These are phyloP conservation scores for Paulownia fortunei DNA, from an alignment of 257 asterid species.

Conservation along the genomic window DNA sequence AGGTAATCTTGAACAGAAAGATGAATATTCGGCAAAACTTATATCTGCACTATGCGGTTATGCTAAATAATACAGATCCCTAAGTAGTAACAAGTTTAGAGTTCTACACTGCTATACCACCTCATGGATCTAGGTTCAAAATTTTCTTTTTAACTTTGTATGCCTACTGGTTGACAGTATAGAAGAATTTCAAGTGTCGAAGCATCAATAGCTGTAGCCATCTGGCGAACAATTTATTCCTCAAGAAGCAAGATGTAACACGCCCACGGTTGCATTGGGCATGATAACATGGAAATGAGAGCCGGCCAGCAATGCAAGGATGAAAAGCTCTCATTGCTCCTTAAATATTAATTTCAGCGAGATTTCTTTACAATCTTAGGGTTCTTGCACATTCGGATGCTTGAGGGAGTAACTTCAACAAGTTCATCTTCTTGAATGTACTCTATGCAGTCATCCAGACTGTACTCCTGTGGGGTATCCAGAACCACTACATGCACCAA, in stretches of 20 bases:
- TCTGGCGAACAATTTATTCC: not conserved
- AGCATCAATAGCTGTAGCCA: constrained; percentile 11
- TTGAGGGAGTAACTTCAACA: constrained; percentile 90
- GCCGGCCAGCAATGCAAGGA: not conserved
- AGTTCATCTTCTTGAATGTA: constrained; percentile 99
- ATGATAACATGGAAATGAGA: too few species aligned
- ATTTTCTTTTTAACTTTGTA: constrained; percentile 25
- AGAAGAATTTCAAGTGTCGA: not conserved
- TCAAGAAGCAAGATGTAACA: too few species aligned
- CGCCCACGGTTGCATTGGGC: too few species aligned
- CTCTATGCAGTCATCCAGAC: constrained; percentile 98
- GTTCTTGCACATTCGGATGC: constrained; percentile 94
- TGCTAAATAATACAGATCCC: constrained; percentile 15
- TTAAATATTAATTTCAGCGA: constrained; percentile 34
- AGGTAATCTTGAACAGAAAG: too few species aligned
- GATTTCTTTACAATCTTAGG: constrained; percentile 66
- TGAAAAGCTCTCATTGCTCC: constrained; percentile 3
- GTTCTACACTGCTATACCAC: constrained; percentile 33
- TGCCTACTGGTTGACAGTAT: not conserved
- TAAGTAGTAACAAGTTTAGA: not conserved
- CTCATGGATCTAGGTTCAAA: constrained; percentile 31
- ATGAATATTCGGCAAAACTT: too few species aligned
- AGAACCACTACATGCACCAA: constrained; percentile 67
- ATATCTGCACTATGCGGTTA: too few species aligned
- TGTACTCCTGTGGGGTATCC: constrained; percentile 81